phyloP scores from a whole-genome alignment of 768 basidiomycete species.

The Rhizopogon vinicolor region DNA sequence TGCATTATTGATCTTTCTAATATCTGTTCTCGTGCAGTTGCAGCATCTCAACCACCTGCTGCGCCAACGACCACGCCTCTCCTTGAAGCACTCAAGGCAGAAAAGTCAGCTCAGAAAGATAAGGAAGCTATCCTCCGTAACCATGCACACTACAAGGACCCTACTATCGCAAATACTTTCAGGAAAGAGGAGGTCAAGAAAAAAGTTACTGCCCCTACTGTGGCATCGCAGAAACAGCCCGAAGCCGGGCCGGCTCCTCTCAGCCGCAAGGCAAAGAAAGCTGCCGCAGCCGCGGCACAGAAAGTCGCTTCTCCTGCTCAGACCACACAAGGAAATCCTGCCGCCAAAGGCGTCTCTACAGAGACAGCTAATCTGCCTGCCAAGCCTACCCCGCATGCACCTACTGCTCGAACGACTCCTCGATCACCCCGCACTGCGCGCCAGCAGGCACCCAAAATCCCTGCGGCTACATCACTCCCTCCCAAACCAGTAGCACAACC shows the following conservation, averaged over 20 bases:
- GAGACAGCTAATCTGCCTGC: slow-evolving; percentile 6
- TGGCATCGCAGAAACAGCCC: slow-evolving; percentile 28
- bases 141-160: slow-evolving; percentile 68
- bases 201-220: slow-evolving; percentile 24
- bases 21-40: slow-evolving; percentile 38
- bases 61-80: slow-evolving; percentile 85
- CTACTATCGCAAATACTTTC: slow-evolving; percentile 20
- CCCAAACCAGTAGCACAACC: background rate
- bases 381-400: slow-evolving; percentile 7
- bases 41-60: slow-evolving; percentile 53
- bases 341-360: slow-evolving; percentile 2
- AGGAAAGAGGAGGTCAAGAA: slow-evolving; percentile 36
- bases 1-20: background rate
- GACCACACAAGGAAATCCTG: background rate
- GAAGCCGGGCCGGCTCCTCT: slow-evolving; percentile 19
- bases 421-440: slow-evolving; percentile 15
- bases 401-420: background rate
- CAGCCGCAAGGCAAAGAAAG: slow-evolving; percentile 35
- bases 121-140: slow-evolving; percentile 69
- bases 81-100: slow-evolving; percentile 88
- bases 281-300: slow-evolving; percentile 20
- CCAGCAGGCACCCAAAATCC: slow-evolving; percentile 10
- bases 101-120: slow-evolving; percentile 60
- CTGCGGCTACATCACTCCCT: background rate
- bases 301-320: slow-evolving; percentile 18